Base-by-base conservation (phyloP, 129 eudicot genomes). In the Pulicaria dysenterica region DNA sequence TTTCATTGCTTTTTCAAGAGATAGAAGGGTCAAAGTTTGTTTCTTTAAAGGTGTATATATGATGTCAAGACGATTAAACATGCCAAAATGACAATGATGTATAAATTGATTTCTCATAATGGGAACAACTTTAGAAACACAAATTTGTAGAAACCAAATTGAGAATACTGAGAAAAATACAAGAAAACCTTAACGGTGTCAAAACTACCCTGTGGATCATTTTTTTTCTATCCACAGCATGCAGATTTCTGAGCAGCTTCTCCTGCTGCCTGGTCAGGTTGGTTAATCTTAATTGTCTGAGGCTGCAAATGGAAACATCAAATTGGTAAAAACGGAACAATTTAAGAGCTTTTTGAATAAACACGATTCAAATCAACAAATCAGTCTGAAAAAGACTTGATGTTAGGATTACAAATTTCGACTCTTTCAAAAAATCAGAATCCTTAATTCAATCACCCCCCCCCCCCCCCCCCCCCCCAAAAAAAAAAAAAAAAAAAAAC, bases 251-350 rank as follows among this genome's bases (percentile, higher is more conserved):
- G 86, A 46, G 83, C 86, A 70, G 77, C 83, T 77, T 85, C 67
- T 80, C 95, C 95, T 51, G 50, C 85, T 38, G 75, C 73, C 78
- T 81, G 91, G 42, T 85, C 91, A 12, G 87, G 76, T 76, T 83
- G 91, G 78, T 74, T 79, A 44, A 88, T 88, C 88, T 80, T 80
- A 67, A 88, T 85, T 14, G 88, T 67, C 57, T 85, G 95, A 60
- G 95, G 91, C 91, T 88, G 85, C 87, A 78, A 56, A 43, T 17
- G 5, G n/a, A 70, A 58, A 44, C 38, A 73, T 7, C 39, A 36
- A 11, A 50, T 48, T 44, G 60, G 38, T 36, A 41, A 55, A 39
- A 80, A 50, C 17, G 24, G 16, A 58, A 58, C n/a, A n/a, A n/a
- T n/a, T n/a, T n/a, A n/a, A 1, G 8, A 73, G 8, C 43, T 14